Evolutionary conservation across 2,329 filamentous ascomycete species (phyloP), one percentile per base, ranked within the genome.

Genomic region (Ceratocystis albifundus): DNA sequence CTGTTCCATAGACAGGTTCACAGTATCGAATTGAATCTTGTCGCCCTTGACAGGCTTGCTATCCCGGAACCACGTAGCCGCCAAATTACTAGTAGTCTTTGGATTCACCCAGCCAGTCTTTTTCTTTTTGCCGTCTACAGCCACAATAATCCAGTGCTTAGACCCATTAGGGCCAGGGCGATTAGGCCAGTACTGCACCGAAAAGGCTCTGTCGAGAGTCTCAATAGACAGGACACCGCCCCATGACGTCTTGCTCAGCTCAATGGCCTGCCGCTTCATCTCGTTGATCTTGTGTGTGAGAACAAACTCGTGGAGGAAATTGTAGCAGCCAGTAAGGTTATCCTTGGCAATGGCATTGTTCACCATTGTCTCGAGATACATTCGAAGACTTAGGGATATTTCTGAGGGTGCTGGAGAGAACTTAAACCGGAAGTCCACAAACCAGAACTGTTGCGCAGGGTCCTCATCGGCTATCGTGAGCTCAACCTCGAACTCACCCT

Each of bases 131-230:
- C 86, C 91, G 68, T 85, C 82, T 45, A 96, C 83, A 8, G 91
- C 92, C 63, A 99, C 80, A 70, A 97, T 87, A 61, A 99, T 80
- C 93, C 94, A 99, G 74, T 86, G 96, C 77, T 95, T 96, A 17
- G 83, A 80, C 0, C 84, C 84, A 50, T 77, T 77, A 36, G 75
- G 73, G 3, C 72, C 70, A 22, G 72, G 69, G 12, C 86, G 84
- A 63, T 83, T 82, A 17, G 83, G 80, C 94, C 94, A 99, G 76
- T 99, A 99, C 72, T 96, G 92, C 44, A 99, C 83, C 8, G 91
- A 85, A 67, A 99, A 78, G 32, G 88, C 88, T 68, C 94, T 84
- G 73, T 94, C 89, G 46, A 96, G 80, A 32, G 86, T 80, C 73
- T 96, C 90, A 17, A 96, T 82, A 71, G 84, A 85, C 59, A 97